Conservation (phyloP, 176 grass and related monocot species). For the Pharus latifolius region DNA sequence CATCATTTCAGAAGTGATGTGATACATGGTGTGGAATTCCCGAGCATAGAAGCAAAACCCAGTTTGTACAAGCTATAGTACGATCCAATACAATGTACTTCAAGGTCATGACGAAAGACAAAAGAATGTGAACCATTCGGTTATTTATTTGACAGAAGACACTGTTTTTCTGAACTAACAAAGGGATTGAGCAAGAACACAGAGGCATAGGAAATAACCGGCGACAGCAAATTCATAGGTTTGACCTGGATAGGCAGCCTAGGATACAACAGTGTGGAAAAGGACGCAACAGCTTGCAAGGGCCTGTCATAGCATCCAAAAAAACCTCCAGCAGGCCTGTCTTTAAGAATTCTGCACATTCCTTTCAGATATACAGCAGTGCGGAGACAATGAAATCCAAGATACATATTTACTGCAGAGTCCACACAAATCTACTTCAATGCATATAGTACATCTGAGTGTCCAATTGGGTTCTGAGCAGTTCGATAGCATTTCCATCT, state of each 20-base stretch:
- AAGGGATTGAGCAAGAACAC: neutral
- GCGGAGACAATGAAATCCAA: conserved; percentile 8
- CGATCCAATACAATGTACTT: too few relatives aligned
- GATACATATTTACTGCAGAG: conserved; percentile 13
- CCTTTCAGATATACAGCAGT: conserved; percentile 15
- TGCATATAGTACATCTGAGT: conserved; percentile 20
- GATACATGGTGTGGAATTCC: too few relatives aligned
- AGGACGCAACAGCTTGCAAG: neutral
- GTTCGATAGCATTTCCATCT: neutral
- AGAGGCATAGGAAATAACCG: neutral
- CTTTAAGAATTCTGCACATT: conserved; percentile 8
- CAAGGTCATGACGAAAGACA: neutral
- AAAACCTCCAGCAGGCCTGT: neutral
- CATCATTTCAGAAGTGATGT: too few relatives aligned
- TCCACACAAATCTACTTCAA: neutral
- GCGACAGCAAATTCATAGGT: neutral
- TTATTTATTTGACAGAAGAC: neutral
- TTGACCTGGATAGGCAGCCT: neutral
- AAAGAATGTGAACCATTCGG: neutral
- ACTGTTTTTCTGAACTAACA: neutral
- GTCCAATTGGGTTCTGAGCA: neutral
- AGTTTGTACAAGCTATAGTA: too few relatives aligned
- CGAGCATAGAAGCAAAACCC: neutral
- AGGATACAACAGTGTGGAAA: neutral
- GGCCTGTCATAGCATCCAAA: too few relatives aligned